Percentiles rank a stretch among this genome's conserved stretches.
phyloP scores from a whole-genome alignment of 129 eudicot genomes.

The Chrysanthemum makinoi region DNA sequence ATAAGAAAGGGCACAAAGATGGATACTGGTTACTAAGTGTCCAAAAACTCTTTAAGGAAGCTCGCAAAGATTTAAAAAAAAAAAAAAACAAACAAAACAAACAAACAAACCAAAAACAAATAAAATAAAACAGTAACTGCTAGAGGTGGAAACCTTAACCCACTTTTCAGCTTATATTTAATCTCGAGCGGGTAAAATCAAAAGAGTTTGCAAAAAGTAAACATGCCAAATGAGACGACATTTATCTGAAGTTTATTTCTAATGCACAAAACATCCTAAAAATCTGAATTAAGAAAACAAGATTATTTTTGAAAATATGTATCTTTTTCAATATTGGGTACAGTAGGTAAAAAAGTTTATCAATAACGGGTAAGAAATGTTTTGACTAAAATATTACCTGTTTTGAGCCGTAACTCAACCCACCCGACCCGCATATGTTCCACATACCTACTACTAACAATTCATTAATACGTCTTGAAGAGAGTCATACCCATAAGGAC shows the following conservation, averaged over 20 bases:
- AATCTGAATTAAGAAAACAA: not conserved
- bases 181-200: not conserved
- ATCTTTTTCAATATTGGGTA: not conserved
- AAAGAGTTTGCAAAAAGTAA: not conserved
- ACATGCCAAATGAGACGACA: not conserved
- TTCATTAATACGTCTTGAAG: not conserved
- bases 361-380: not conserved
- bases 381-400: too few relatives aligned
- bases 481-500: constrained; percentile 53
- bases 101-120: not conserved
- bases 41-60: too few relatives aligned
- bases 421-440: not conserved
- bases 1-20: not conserved
- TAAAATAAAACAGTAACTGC: not conserved
- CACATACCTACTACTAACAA: not conserved
- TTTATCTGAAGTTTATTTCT: not conserved
- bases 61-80: not conserved
- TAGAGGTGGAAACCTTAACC: not conserved
- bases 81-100: too few relatives aligned
- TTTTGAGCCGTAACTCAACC: not conserved
- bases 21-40: not conserved
- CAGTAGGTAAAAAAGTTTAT: too few relatives aligned
- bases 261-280: not conserved
- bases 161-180: not conserved
- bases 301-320: not conserved